Conservation (phyloP, 164 flowering plant species). For the Euptelea pleiosperma region DNA sequence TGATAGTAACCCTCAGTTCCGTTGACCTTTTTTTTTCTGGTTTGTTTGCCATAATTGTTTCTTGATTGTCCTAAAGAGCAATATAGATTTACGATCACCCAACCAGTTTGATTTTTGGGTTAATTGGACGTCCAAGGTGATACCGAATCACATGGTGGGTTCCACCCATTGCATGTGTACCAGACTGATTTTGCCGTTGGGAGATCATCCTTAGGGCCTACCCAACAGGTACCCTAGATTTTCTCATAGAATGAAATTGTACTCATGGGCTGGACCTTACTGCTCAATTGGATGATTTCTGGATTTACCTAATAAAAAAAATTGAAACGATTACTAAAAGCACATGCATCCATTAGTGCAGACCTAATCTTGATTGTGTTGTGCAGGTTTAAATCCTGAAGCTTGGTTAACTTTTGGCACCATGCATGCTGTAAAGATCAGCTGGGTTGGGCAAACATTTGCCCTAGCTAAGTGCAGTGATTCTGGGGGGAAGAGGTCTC, state of each 20-base stretch:
- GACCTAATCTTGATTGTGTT: constrained; percentile 2
- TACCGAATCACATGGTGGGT: no score
- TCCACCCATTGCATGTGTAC: no score
- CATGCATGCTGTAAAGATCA: constrained; percentile 69
- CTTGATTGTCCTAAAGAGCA: no score
- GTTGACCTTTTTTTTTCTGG: no score
- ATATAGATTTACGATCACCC: no score
- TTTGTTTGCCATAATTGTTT: no score
- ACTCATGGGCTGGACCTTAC: background rate
- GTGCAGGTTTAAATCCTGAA: constrained; percentile 11
- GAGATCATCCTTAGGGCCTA: background rate
- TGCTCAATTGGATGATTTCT: background rate
- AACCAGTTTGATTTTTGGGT: no score
- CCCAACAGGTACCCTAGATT: background rate
- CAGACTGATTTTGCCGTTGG: no score
- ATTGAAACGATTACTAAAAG: no score
- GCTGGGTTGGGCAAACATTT: constrained; percentile 75
- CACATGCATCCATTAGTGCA: background rate
- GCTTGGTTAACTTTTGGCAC: constrained; percentile 17
- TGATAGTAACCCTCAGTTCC: no score
- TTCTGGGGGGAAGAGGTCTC: constrained; percentile 63
- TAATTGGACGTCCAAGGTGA: no score
- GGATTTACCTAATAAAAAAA: no score
- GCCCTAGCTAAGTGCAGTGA: constrained; percentile 68
- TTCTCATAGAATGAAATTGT: background rate